Conservation (phyloP, 202 grass and related monocot species). For the Hordeum pubiflorum region DNA sequence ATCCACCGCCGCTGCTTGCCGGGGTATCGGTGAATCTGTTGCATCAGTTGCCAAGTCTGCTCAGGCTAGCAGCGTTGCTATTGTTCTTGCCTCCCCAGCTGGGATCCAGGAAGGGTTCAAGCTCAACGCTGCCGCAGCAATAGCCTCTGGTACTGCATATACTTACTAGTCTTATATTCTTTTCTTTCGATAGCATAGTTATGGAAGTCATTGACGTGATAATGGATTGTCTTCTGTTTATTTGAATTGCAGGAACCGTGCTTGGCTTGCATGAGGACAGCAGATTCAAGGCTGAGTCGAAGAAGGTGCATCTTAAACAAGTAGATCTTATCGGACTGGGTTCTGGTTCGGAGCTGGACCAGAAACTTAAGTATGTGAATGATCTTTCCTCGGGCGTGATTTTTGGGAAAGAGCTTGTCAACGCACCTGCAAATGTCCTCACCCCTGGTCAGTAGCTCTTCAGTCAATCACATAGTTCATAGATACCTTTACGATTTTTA, state of each 20-base stretch:
- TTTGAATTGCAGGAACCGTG: conserved; percentile 56
- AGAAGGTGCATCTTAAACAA: conserved; percentile 74
- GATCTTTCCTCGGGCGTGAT: conserved; percentile 82
- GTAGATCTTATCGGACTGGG: conserved; percentile 88
- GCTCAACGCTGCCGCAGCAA: conserved; percentile 49
- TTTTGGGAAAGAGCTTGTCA: conserved; percentile 90
- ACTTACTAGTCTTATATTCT: background rate
- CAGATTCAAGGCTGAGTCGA: conserved; percentile 87
- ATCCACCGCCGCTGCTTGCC: conserved; percentile 37
- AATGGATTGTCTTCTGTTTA: background rate
- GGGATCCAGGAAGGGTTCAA: conserved; percentile 51
- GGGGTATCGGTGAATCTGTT: conserved; percentile 59
- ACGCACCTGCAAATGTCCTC: conserved; percentile 91
- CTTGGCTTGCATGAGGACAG: conserved; percentile 77
- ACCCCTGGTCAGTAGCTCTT: conserved; percentile 61
- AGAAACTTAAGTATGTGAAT: conserved; percentile 69
- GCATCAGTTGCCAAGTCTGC: conserved; percentile 68
- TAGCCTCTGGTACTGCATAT: conserved; percentile 57
- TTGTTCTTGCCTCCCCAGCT: conserved; percentile 52
- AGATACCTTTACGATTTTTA: background rate
- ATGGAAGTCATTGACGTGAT: background rate
- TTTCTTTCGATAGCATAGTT: background rate
- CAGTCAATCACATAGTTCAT: background rate
- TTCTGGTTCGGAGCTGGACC: conserved; percentile 51
- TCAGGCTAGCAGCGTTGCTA: conserved; percentile 66